Percentiles rank a stretch among this genome's conserved stretches.
These are phyloP conservation scores for Tuber brumale DNA, from an alignment of 495 filamentous ascomycete species.

Conservation along the genomic window DNA sequence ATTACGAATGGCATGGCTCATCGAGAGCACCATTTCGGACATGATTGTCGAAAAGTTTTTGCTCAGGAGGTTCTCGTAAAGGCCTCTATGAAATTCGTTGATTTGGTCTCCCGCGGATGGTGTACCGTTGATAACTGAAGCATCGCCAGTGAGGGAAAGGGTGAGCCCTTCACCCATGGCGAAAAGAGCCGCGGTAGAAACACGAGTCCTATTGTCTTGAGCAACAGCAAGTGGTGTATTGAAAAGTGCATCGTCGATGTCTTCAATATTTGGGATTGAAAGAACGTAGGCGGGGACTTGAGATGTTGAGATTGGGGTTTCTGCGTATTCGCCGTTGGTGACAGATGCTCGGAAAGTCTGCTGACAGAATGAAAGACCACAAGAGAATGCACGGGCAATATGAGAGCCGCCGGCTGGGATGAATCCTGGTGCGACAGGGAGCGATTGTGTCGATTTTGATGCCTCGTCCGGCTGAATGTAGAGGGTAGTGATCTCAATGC, in stretches of 20 bases:
- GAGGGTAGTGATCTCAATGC: slow-evolving; percentile 26
- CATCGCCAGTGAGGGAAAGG: slow-evolving; percentile 22
- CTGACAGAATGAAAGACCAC: slow-evolving; percentile 31
- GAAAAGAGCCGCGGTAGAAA: slow-evolving; percentile 19
- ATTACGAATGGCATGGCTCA: slow-evolving; percentile 31
- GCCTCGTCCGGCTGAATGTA: slow-evolving; percentile 26
- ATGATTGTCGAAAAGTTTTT: slow-evolving; percentile 17
- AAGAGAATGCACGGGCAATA: slow-evolving; percentile 24
- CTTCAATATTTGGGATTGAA: slow-evolving; percentile 13
- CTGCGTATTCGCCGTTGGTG: slow-evolving; percentile 3
- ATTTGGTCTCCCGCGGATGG: slow-evolving; percentile 17
- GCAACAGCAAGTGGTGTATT: slow-evolving; percentile 12
- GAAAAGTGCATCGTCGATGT: slow-evolving; percentile 28
- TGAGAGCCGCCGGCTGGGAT: slow-evolving; percentile 20
- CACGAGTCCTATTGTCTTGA: slow-evolving; percentile 6
- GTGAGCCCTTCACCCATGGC: slow-evolving; percentile 28
- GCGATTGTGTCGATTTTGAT: slow-evolving; percentile 7
- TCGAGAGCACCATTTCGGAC: slow-evolving; percentile 9
- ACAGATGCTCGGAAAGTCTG: slow-evolving; percentile 11
- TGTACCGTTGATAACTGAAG: neutral
- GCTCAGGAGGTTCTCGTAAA: slow-evolving; percentile 25
- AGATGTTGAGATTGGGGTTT: slow-evolving; percentile 1
- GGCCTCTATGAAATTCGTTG: slow-evolving; percentile 28
- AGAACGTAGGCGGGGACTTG: slow-evolving; percentile 15
- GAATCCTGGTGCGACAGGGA: slow-evolving; percentile 32